Percentiles rank a stretch among this genome's conserved stretches.
phyloP scores from a whole-genome alignment of 495 filamentous ascomycete genomes.

The Trichocladium uniseriatum region DNA sequence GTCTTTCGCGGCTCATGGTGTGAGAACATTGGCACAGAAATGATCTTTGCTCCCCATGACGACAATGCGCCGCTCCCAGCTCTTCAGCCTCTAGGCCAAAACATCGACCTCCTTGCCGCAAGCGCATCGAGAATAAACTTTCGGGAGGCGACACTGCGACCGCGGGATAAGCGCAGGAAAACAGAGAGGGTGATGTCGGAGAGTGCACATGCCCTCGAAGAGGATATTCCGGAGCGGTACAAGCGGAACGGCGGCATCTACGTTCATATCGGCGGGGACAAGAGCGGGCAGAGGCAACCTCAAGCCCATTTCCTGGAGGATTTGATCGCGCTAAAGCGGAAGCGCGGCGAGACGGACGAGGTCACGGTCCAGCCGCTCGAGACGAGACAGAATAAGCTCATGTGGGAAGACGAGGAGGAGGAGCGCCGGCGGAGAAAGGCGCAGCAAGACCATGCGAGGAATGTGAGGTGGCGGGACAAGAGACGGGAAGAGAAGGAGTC shows the following conservation, averaged over 20 bases:
- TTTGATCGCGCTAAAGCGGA: conserved; percentile 41
- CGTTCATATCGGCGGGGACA: conserved; percentile 28
- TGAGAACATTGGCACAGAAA: conserved; percentile 68
- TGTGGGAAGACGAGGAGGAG: conserved; percentile 25
- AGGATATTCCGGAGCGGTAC: conserved; percentile 25
- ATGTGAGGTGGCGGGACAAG: conserved; percentile 19
- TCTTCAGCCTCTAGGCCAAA: conserved; percentile 36
- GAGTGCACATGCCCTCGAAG: conserved; percentile 1
- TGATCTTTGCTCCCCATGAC: conserved; percentile 54
- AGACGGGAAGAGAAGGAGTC: conserved; percentile 11
- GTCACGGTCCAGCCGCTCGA: conserved; percentile 40
- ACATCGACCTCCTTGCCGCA: conserved; percentile 54
- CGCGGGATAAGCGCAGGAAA: conserved; percentile 1
- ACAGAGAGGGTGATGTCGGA: neutral
- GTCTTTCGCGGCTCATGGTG: conserved; percentile 71
- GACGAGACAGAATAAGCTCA: conserved; percentile 27
- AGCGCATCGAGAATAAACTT: conserved; percentile 43
- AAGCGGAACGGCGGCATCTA: conserved; percentile 25
- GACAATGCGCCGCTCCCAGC: conserved; percentile 29
- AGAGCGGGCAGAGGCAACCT: conserved; percentile 29
- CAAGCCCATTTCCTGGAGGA: conserved; percentile 40
- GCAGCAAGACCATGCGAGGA: conserved; percentile 18
- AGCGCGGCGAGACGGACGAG: conserved; percentile 45
- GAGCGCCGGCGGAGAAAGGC: conserved; percentile 22
- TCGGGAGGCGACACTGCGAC: conserved; percentile 18